Evolutionary conservation across 805 yeast genomes (phyloP), one percentile per base, ranked within the genome.

Genomic region (Myxozyma geophila): DNA sequence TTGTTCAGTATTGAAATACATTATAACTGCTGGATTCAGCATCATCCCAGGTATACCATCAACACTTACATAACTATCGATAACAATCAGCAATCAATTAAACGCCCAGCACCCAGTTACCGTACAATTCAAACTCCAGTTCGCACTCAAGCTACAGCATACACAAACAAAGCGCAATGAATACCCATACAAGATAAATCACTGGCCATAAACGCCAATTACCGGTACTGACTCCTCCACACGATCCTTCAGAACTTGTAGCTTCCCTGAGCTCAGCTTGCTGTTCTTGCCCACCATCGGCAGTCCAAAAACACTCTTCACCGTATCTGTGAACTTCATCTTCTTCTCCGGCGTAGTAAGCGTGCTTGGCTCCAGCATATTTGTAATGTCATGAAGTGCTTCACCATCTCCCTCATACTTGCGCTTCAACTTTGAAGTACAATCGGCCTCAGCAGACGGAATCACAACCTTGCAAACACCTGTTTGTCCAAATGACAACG

Each of bases 381-480:
- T 56, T 13, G 59, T 47, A 17, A 56, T 56, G 21, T 46, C 46
- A 19, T 56, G 39, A 23, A 56, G 53, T 33, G 53, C 48, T 10
- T 47, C 59, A 10, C 28, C 36, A 4, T 47, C 44, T 7, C 10
- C 53, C 10, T 33, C 46, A 12, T 19, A 36, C 8, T 35, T 35
- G 39, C 53, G 17, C 53, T 56, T 47, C 21, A 36, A 46, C 21
- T 19, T 56, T 13, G 46, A 8, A 33, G 36, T n/a, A 21, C 35
- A 37, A 10, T 53, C 48, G 2, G 13, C 39, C 36, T 33, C 17
- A 5, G 19, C n/a, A 7, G 44, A 13, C 5, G 58, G 58, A 7
- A 19, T 43, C 21, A 36, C 52, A 36, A 41, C 40, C 17, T 55
- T 23, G 35, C 17, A n/a, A 10, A 15, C 8, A 15, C 37, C 40